Evolutionary conservation across 2,329 filamentous ascomycete genomes (phyloP).

Genomic region (Chrysoporthe cubensis): DNA sequence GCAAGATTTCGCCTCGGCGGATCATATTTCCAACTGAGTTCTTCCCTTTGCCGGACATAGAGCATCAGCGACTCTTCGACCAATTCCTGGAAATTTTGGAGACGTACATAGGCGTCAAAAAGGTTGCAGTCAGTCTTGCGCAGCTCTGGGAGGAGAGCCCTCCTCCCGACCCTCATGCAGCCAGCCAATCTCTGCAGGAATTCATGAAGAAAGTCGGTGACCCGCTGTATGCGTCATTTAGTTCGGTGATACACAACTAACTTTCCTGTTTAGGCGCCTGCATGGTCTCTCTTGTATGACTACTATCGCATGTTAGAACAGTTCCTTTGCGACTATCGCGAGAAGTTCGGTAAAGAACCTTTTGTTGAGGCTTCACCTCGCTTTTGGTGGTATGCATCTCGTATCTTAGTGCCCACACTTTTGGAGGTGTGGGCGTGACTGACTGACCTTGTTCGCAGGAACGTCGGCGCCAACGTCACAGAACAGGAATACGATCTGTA

Average conservation of each 20-base stretch:
- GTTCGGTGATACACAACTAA: neutral
- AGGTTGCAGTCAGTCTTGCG: constrained; percentile 11
- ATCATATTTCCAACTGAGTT: constrained; percentile 24
- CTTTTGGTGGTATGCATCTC: constrained; percentile 12
- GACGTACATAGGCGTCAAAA: neutral
- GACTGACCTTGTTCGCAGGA: constrained; percentile 8
- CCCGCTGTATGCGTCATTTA: neutral
- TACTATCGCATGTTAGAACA: constrained; percentile 12
- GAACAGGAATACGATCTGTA: constrained; percentile 18
- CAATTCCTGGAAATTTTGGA: constrained; percentile 23
- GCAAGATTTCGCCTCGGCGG: neutral
- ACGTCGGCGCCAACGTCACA: constrained; percentile 17
- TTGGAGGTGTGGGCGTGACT: too few species aligned
- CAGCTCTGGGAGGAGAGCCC: constrained; percentile 18
- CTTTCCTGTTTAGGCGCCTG: constrained; percentile 15
- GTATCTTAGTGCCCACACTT: neutral
- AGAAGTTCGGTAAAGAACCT: constrained; percentile 16
- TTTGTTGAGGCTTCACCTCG: constrained; percentile 21
- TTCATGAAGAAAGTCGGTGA: constrained; percentile 21
- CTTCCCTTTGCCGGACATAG: constrained; percentile 15
- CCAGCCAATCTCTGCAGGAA: constrained; percentile 7
- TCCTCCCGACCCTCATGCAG: constrained; percentile 1
- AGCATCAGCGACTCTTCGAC: constrained; percentile 20
- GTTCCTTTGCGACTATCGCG: constrained; percentile 20
- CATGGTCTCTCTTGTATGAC: constrained; percentile 24